Evolutionary conservation across 2,329 filamentous ascomycete species (phyloP).

Genomic region (Eurotiales sp.): DNA sequence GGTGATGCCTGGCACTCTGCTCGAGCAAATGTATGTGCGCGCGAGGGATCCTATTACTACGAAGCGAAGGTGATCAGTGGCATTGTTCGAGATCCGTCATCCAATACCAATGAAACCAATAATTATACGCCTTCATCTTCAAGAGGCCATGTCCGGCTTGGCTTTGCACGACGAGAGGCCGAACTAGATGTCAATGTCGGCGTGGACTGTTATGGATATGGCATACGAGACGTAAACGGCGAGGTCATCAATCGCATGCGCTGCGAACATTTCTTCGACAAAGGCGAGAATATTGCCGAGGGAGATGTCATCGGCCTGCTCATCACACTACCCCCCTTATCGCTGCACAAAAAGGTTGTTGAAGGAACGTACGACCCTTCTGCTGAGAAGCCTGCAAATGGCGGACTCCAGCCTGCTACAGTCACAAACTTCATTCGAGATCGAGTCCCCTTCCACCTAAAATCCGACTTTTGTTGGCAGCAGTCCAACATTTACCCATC

Average conservation of each 20-base stretch:
- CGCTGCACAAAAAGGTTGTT: conserved; percentile 82
- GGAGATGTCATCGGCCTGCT: conserved; percentile 94
- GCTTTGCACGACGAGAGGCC: conserved; percentile 45
- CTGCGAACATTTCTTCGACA: conserved; percentile 82
- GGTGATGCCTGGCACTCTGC: conserved; percentile 91
- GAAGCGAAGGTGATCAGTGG: conserved; percentile 87
- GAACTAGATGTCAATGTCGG: conserved; percentile 60
- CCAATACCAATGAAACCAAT: conserved; percentile 19
- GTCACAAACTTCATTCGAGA: conserved; percentile 85
- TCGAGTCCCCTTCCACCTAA: conserved; percentile 90
- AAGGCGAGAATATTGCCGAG: conserved; percentile 74
- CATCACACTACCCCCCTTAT: conserved; percentile 81
- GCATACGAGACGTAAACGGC: conserved; percentile 80
- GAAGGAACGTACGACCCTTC: conserved; percentile 83
- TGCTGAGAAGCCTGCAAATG: conserved; percentile 53
- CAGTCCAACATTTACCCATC: conserved; percentile 61
- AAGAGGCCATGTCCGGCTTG: conserved; percentile 46
- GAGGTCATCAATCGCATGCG: conserved; percentile 92
- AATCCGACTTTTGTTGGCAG: conserved; percentile 90
- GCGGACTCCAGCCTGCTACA: conserved; percentile 44
- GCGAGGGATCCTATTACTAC: conserved; percentile 90
- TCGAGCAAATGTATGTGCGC: conserved; percentile 81
- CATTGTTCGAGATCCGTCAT: conserved; percentile 28
- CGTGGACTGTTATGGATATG: conserved; percentile 94
- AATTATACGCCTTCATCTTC: conserved; percentile 19